Conservation (phyloP, 2,329 filamentous ascomycete species). For the Calonectria fujianensis region DNA sequence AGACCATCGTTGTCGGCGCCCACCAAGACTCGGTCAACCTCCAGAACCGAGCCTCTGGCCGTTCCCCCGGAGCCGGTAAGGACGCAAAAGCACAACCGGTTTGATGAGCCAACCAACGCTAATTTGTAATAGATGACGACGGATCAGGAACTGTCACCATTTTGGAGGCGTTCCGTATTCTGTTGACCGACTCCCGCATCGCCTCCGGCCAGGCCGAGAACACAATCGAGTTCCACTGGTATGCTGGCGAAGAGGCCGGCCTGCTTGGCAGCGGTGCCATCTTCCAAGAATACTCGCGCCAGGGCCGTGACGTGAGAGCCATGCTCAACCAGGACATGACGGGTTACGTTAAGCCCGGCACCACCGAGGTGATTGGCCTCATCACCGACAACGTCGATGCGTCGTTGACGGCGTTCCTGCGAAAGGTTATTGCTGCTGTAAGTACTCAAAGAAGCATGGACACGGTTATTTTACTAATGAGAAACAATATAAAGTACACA, state of each 20-base stretch:
- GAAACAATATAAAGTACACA: slow-evolving; percentile 54
- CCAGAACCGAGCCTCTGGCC: slow-evolving; percentile 42
- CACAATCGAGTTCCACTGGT: slow-evolving; percentile 91
- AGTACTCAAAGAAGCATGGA: slow-evolving; percentile 5
- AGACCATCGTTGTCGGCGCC: slow-evolving; percentile 85
- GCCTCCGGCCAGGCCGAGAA: slow-evolving; percentile 78
- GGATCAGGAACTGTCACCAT: slow-evolving; percentile 75
- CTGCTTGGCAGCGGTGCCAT: slow-evolving; percentile 81
- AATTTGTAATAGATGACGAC: slow-evolving; percentile 47
- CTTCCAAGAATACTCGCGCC: slow-evolving; percentile 61
- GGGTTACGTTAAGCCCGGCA: slow-evolving; percentile 60
- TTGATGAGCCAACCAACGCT: slow-evolving; percentile 8
- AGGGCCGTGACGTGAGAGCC: slow-evolving; percentile 60
- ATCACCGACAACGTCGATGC: slow-evolving; percentile 63
- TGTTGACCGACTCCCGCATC: slow-evolving; percentile 79
- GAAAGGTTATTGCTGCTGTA: slow-evolving; percentile 58
- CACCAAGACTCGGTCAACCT: slow-evolving; percentile 87
- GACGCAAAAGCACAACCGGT: neutral
- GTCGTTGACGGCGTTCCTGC: slow-evolving; percentile 61
- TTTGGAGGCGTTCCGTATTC: slow-evolving; percentile 83
- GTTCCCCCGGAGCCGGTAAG: slow-evolving; percentile 51
- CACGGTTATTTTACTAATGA: neutral
- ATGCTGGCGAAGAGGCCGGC: slow-evolving; percentile 87
- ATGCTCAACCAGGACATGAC: slow-evolving; percentile 69
- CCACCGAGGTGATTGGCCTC: slow-evolving; percentile 59